Percentiles rank a stretch among this genome's conserved stretches.
Conservation (phyloP, 345 rosid genomes). For the Barbarea vulgaris region DNA sequence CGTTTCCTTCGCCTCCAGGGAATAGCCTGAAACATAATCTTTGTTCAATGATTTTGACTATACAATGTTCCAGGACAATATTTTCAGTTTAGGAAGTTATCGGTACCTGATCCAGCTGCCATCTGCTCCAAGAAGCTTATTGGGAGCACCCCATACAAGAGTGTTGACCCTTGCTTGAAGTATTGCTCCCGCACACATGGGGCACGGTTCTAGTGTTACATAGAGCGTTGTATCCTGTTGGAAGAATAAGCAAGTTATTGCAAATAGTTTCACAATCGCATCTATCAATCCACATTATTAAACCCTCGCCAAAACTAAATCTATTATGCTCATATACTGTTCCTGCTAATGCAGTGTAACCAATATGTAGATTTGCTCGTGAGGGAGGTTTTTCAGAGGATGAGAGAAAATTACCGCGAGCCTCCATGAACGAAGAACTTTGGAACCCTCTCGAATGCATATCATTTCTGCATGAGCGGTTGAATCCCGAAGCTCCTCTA, state of each 20-base stretch:
- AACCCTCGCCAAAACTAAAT: neutral
- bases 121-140: slow-evolving; percentile 97
- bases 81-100: slow-evolving; percentile 25
- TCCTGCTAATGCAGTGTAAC: slow-evolving; percentile 17
- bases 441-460: slow-evolving; percentile 91
- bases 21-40: slow-evolving; percentile 60
- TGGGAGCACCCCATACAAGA: slow-evolving; percentile 99
- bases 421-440: slow-evolving; percentile 75
- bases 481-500: slow-evolving; percentile 91
- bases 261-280: neutral
- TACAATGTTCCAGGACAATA: neutral
- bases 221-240: slow-evolving; percentile 80
- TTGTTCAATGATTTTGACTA: slow-evolving; percentile 5
- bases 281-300: neutral
- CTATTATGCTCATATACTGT: slow-evolving; percentile 1
- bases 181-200: slow-evolving; percentile 99
- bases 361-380: neutral
- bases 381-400: neutral
- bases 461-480: slow-evolving; percentile 99
- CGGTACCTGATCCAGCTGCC: slow-evolving; percentile 92
- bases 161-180: slow-evolving; percentile 90
- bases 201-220: slow-evolving; percentile 95
- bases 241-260: slow-evolving; percentile 13
- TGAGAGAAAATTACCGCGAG: slow-evolving; percentile 61
- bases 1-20: slow-evolving; percentile 54